Percentiles rank a stretch among this genome's conserved stretches.
Conservation (phyloP, 352 stramenopile species). For the Pythium monospermum region DNA sequence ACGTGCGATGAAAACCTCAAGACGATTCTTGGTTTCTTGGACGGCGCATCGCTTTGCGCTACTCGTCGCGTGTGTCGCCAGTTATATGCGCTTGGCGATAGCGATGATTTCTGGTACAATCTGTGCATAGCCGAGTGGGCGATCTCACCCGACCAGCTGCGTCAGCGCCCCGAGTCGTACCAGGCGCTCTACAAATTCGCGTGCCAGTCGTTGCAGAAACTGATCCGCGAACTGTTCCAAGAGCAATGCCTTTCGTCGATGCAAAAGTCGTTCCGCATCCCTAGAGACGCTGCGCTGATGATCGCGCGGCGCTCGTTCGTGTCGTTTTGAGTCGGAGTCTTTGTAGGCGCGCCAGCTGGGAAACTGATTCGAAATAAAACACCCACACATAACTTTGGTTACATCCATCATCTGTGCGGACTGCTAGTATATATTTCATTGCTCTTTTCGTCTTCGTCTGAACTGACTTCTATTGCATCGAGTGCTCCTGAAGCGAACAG, state of each 20-base stretch:
- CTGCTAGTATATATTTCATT: slow-evolving; percentile 17
- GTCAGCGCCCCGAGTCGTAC: slow-evolving; percentile 51
- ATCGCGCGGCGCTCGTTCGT: slow-evolving; percentile 33
- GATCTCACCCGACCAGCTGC: slow-evolving; percentile 69
- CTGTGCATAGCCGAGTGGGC: slow-evolving; percentile 67
- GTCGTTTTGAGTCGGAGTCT: slow-evolving; percentile 2
- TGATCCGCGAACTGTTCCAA: slow-evolving; percentile 77
- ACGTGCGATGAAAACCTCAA: slow-evolving; percentile 72
- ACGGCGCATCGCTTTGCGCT: slow-evolving; percentile 58
- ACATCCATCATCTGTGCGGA: not conserved
- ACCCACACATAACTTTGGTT: too few relatives aligned
- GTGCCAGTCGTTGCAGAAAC: slow-evolving; percentile 56
- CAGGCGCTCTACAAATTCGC: slow-evolving; percentile 75
- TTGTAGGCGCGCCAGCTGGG: not conserved
- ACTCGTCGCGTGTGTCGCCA: slow-evolving; percentile 55
- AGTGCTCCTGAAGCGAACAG: slow-evolving; percentile 27
- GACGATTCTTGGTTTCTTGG: slow-evolving; percentile 59
- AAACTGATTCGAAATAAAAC: too few relatives aligned
- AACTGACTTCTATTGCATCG: slow-evolving; percentile 26
- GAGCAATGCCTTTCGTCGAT: slow-evolving; percentile 72
- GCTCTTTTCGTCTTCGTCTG: slow-evolving; percentile 23
- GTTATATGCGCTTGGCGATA: slow-evolving; percentile 39
- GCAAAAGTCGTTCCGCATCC: slow-evolving; percentile 66
- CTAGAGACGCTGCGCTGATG: slow-evolving; percentile 48
- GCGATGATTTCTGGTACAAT: slow-evolving; percentile 63